A percentile compares a stretch with the other conserved stretches of the same genome.
Evolutionary conservation across 805 yeast genomes (phyloP).

Genomic region (Lipomyces kockii): DNA sequence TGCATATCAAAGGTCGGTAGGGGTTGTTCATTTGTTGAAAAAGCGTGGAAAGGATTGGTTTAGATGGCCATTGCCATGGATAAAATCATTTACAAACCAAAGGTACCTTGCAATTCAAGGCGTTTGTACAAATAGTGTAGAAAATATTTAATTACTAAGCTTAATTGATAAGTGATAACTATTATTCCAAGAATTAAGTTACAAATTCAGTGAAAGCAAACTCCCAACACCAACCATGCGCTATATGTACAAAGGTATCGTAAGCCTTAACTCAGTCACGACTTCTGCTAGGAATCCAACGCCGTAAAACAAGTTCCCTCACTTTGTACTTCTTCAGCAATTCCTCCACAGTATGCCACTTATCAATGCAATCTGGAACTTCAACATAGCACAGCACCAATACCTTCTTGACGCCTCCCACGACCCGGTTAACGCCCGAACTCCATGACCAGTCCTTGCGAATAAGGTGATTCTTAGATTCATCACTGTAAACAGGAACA

Average conservation of each 20-base stretch:
- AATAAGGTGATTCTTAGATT: conserved; percentile 40
- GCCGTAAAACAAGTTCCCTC: conserved; percentile 67
- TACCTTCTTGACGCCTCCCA: conserved; percentile 83
- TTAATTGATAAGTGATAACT: background rate
- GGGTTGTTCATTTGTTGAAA: conserved; percentile 84
- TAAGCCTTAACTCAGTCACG: conserved; percentile 58
- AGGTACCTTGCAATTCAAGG: background rate
- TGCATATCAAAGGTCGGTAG: conserved; percentile 77
- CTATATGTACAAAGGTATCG: background rate
- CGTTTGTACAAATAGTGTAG: background rate
- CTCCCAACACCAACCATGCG: conserved; percentile 5
- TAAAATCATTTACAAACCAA: background rate
- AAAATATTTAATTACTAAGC: background rate
- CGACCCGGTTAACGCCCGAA: conserved; percentile 74
- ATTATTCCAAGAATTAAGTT: background rate
- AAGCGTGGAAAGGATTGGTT: conserved; percentile 67
- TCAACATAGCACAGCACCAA: conserved; percentile 72
- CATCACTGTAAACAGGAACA: conserved; percentile 47
- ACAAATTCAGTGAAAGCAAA: background rate
- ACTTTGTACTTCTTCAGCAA: conserved; percentile 55
- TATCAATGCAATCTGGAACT: conserved; percentile 49
- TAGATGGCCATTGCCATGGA: conserved; percentile 37
- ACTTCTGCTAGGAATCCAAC: conserved; percentile 87
- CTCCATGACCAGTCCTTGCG: conserved; percentile 61
- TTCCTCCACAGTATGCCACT: conserved; percentile 42